These are phyloP conservation scores for Curvularia verruculosa DNA, from an alignment of 2,329 filamentous ascomycete species.

Conservation along the genomic window DNA sequence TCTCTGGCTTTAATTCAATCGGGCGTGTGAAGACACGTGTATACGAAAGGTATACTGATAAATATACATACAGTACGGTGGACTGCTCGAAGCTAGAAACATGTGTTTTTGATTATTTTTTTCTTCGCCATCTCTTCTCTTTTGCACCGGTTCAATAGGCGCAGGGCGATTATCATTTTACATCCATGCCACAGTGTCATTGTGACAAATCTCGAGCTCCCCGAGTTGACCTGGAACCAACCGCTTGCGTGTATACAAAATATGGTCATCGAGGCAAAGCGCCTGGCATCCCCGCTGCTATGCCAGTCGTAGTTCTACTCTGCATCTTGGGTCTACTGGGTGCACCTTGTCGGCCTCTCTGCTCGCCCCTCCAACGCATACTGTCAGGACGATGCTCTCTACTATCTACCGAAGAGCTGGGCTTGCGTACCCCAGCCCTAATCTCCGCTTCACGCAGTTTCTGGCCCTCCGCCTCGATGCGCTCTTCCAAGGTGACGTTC, in stretches of 20 bases:
- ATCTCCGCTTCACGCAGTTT: slow-evolving; percentile 48
- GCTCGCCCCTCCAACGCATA: slow-evolving; percentile 39
- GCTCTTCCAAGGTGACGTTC: slow-evolving; percentile 35
- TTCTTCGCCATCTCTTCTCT: not conserved
- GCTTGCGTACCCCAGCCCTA: slow-evolving; percentile 37
- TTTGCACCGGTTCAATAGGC: not conserved
- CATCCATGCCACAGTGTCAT: not conserved
- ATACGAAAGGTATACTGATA: not conserved
- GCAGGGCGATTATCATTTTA: not conserved
- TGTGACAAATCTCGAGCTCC: not conserved
- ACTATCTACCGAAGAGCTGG: slow-evolving; percentile 1
- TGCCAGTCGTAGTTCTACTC: slow-evolving; percentile 26
- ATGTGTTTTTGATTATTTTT: not conserved
- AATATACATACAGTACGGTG: not conserved
- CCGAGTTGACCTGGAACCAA: not conserved
- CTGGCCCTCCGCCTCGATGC: slow-evolving; percentile 45
- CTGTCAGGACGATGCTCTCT: slow-evolving; percentile 24
- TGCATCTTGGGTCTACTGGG: slow-evolving; percentile 20
- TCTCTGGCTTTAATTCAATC: too few relatives aligned
- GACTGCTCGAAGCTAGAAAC: not conserved
- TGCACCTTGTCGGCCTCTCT: slow-evolving; percentile 5
- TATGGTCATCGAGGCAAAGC: slow-evolving; percentile 34
- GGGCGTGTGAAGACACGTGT: not conserved
- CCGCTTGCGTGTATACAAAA: not conserved
- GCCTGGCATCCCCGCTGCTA: slow-evolving; percentile 40